Base-by-base conservation (phyloP, 2,329 filamentous ascomycete genomes). In the Dryadomyces quercivorus region DNA sequence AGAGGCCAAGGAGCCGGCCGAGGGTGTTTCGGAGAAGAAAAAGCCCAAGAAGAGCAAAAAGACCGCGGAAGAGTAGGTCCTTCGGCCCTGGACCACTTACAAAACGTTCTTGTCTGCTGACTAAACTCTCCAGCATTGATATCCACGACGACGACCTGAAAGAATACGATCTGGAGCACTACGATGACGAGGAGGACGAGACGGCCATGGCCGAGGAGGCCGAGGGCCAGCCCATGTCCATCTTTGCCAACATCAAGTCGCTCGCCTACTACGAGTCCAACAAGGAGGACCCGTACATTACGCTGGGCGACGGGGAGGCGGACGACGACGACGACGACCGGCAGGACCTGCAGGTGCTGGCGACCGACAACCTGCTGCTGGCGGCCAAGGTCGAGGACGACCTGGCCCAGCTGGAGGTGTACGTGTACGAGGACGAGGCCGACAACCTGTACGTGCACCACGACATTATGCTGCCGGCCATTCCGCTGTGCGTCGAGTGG, bases 381-480 rank as follows among this genome's bases (percentile, higher is more conserved):
- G 88, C 92, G 12, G 91, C 90, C 60, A 92, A 95, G 72, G 85
- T 97, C 52, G 93, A 98, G 70, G 93, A 98, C 63, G 93, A 98
- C 67, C 84, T 98, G 58, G 92, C 93, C 18, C 92, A 97, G 69
- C 76, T 98, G 26, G 93, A 98, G 69, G 86, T 97, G 20, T 96
- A 97, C 65, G 90, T 98, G 31, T 98, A 97, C 71, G 93, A 98
- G 69, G 93, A 97, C 63, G 82, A 82, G 58, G 87, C 85, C 47
- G 93, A 97, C 71, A 98, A 98, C 67, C 84, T 98, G 58, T 98
- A 98, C 69, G 92, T 98, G 22, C 93, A 98, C 73, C 93, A 98
- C 78, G 93, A 98, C 70, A 95, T 98, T 63, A 97, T 98, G 92
- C 80, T 98, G 55, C 93, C 93, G 36, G 92, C 92, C 22, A 95